Evolutionary conservation across 1,284 basidiomycete genomes (phyloP), one percentile per base, ranked within the genome.

Genomic region (Veloporphyrellus conicus): DNA sequence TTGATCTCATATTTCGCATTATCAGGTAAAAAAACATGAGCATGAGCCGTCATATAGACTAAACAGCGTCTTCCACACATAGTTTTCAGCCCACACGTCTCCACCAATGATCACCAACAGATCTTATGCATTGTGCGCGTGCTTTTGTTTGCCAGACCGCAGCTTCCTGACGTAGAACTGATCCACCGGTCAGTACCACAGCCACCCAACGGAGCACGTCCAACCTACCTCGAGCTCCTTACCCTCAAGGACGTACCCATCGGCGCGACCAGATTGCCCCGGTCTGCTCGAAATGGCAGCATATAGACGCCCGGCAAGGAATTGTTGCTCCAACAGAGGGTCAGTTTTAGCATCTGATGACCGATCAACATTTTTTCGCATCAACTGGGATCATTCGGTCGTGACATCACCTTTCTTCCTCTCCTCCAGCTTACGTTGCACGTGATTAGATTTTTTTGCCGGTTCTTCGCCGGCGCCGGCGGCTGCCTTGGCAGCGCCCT

Each of bases 211-310:
- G 20, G 36, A 43, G 52, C 38, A 44, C 43, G 29, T 27, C 43
- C 45, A 16, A 49, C 76, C 45, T 62, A 93, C 90, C 79, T 96
- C 93, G 52, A 96, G 84, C 71, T 97, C 93, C 75, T 92, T 92
- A 67, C 93, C 93, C 78, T 97, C 93, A 48, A 97, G 83, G 57
- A 97, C 78, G 75, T 96, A 95, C 48, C 93, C 93, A 70, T 97
- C 94, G 53, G 87, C 84, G 57, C 93, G 90, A 40, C 93, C 93
- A 48, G 84, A 90, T 72, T 97, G 93, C 39, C 93, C 93, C 51
- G 93, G 93, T 69, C 93, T 84, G 70, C 90, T 93, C 54, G 90
- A 83, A 71, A 97, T 87, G 62, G 77, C 63, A 59, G 93, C 94
- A 68, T 93, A 93, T 54, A 93, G 77, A 74, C 91, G 84, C 73